Evolutionary conservation across 352 stramenopile species (phyloP).

Genomic region (Pythium oligandrum): DNA sequence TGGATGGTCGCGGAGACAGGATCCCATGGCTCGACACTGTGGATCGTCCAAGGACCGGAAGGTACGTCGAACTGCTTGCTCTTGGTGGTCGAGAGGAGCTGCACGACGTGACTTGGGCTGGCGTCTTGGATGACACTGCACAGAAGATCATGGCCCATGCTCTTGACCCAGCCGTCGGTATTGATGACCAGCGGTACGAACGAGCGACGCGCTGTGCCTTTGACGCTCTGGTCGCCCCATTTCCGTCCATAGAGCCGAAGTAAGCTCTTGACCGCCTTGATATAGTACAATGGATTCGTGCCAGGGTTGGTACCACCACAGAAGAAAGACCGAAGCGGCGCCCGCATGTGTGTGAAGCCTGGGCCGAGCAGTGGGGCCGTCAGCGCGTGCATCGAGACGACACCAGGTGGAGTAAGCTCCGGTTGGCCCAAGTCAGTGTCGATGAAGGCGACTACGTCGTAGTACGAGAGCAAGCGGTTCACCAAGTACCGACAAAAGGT

Average conservation of each 20-base stretch:
- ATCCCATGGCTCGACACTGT: conserved; percentile 68
- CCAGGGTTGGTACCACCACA: conserved; percentile 70
- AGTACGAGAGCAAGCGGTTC: conserved; percentile 85
- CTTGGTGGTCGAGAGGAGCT: conserved; percentile 89
- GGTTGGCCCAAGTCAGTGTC: conserved; percentile 95
- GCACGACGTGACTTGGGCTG: conserved; percentile 89
- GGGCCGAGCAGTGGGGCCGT: conserved; percentile 86
- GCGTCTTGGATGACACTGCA: conserved; percentile 85
- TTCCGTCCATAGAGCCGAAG: conserved; percentile 59
- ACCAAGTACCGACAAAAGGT: conserved; percentile 93
- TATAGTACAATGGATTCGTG: conserved; percentile 72
- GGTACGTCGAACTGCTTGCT: conserved; percentile 84
- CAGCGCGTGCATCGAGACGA: conserved; percentile 90
- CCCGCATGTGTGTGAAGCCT: conserved; percentile 89
- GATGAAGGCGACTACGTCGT: conserved; percentile 86
- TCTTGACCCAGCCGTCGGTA: conserved; percentile 97
- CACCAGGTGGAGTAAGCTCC: conserved; percentile 90
- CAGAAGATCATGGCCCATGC: conserved; percentile 94
- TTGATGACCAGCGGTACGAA: conserved; percentile 93
- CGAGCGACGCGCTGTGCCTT: conserved; percentile 5
- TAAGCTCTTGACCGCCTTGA: conserved; percentile 64
- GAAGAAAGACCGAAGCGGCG: conserved; percentile 66
- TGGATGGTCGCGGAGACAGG: conserved; percentile 46
- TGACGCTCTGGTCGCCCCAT: conserved; percentile 22
- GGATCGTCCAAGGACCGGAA: conserved; percentile 38